These are phyloP conservation scores for Arctostaphylos glauca DNA, from an alignment of 148 eudicot genomes.

Conservation along the genomic window DNA sequence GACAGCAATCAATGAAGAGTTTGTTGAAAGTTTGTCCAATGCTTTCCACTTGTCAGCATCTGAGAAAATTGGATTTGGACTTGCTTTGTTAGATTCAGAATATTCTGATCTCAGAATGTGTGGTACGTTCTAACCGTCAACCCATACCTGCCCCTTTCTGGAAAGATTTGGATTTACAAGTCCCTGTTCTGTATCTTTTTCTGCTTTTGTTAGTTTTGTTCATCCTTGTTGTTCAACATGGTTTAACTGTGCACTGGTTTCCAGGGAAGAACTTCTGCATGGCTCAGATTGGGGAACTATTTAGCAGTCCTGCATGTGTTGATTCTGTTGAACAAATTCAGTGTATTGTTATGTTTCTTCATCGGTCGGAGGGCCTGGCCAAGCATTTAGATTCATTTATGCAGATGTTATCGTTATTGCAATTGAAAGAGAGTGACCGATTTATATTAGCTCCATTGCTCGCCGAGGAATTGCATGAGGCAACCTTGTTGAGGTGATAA, in stretches of 20 bases:
- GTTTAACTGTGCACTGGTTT: constrained; percentile 20
- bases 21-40: constrained; percentile 64
- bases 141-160: background rate
- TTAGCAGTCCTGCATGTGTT: constrained; percentile 41
- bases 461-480: constrained; percentile 49
- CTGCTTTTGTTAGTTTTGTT: background rate
- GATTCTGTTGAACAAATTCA: constrained; percentile 69
- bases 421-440: constrained; percentile 47
- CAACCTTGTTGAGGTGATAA: constrained; percentile 53
- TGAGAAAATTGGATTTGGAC: constrained; percentile 81
- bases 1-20: constrained; percentile 52
- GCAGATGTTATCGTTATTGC: constrained; percentile 62
- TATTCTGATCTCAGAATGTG: constrained; percentile 50
- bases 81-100: constrained; percentile 83
- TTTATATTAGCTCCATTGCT: constrained; percentile 64
- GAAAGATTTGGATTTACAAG: background rate
- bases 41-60: constrained; percentile 54
- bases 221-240: constrained; percentile 2
- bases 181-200: background rate
- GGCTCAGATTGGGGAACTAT: constrained; percentile 60
- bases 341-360: constrained; percentile 69
- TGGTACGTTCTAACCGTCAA: constrained; percentile 40
- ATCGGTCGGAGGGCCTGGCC: constrained; percentile 71
- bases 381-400: constrained; percentile 79
- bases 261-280: constrained; percentile 87